Evolutionary conservation across 108 stramenopile species (phyloP).

Genomic region (Cyclotella sp.): DNA sequence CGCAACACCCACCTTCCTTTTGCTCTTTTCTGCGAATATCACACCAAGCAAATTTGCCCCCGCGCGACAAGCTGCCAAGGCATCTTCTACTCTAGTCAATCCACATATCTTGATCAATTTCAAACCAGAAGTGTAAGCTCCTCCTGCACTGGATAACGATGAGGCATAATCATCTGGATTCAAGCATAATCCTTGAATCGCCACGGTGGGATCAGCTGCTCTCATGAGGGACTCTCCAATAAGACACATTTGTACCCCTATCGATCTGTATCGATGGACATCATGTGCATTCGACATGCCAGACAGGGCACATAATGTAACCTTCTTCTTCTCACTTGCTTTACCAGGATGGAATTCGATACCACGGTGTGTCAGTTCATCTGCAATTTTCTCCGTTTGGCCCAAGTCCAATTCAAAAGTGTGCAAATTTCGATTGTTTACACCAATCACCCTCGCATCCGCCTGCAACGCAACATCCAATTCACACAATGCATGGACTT

Average conservation of each 20-base stretch:
- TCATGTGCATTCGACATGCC: slow-evolving; percentile 90
- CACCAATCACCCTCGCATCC: slow-evolving; percentile 95
- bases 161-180: slow-evolving; percentile 76
- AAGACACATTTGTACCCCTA: slow-evolving; percentile 91
- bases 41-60: slow-evolving; percentile 97
- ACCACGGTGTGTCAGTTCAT: slow-evolving; percentile 55
- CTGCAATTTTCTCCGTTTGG: slow-evolving; percentile 85
- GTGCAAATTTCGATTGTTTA: slow-evolving; percentile 98
- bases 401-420: slow-evolving; percentile 96
- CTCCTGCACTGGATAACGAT: slow-evolving; percentile 44
- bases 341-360: slow-evolving; percentile 59
- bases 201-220: slow-evolving; percentile 82
- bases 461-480: slow-evolving; percentile 88
- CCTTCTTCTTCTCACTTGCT: slow-evolving; percentile 23
- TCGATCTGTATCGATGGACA: slow-evolving; percentile 85
- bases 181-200: slow-evolving; percentile 86
- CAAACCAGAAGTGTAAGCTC: slow-evolving; percentile 83
- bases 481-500: slow-evolving; percentile 92
- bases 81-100: slow-evolving; percentile 91
- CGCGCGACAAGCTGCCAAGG: slow-evolving; percentile 85
- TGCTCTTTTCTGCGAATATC: slow-evolving; percentile 92
- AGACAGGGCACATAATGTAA: slow-evolving; percentile 80
- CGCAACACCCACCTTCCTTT: slow-evolving; percentile 75
- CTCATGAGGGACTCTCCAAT: slow-evolving; percentile 99
- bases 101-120: slow-evolving; percentile 96